phyloP scores from a whole-genome alignment of 495 filamentous ascomycete genomes.

The Aspergillus hancockii region DNA sequence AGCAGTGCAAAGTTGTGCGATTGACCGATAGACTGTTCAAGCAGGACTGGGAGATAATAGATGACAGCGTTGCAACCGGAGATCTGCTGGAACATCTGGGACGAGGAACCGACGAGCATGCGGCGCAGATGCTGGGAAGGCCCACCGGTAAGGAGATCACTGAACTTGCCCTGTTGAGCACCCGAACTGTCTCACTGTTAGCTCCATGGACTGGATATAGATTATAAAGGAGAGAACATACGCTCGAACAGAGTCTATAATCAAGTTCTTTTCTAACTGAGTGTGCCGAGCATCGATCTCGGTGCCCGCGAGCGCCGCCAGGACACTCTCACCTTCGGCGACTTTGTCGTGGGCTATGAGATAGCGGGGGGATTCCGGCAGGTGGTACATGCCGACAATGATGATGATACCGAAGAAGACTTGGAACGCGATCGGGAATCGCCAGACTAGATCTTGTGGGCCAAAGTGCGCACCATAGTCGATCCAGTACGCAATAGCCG shows the following conservation, averaged over 20 bases:
- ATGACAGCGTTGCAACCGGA: conserved; percentile 71
- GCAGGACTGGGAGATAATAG: conserved; percentile 73
- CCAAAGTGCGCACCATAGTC: conserved; percentile 66
- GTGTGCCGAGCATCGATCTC: conserved; percentile 15
- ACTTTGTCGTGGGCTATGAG: conserved; percentile 59
- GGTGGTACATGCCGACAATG: conserved; percentile 53
- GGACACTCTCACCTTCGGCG: conserved; percentile 48
- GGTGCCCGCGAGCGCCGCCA: conserved; percentile 38
- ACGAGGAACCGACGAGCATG: conserved; percentile 32
- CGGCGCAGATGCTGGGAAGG: conserved; percentile 36
- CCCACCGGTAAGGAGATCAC: conserved; percentile 29
- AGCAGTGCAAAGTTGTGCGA: conserved; percentile 61
- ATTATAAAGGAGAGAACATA: conserved; percentile 26
- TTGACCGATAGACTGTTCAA: conserved; percentile 58
- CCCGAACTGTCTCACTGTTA: conserved; percentile 9
- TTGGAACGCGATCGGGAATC: conserved; percentile 73
- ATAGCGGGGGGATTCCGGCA: conserved; percentile 73
- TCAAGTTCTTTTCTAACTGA: conserved; percentile 55
- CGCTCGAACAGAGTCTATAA: conserved; percentile 67
- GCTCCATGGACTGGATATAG: conserved; percentile 27
- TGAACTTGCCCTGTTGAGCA: conserved; percentile 28
- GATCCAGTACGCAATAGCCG: conserved; percentile 73
- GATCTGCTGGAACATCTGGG: conserved; percentile 69
- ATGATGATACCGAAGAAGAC: conserved; percentile 64
- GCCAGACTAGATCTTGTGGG: conserved; percentile 39